Evolutionary conservation across 2,329 filamentous ascomycete species (phyloP), one percentile per base, ranked within the genome.

Genomic region (Venturia pyrina): DNA sequence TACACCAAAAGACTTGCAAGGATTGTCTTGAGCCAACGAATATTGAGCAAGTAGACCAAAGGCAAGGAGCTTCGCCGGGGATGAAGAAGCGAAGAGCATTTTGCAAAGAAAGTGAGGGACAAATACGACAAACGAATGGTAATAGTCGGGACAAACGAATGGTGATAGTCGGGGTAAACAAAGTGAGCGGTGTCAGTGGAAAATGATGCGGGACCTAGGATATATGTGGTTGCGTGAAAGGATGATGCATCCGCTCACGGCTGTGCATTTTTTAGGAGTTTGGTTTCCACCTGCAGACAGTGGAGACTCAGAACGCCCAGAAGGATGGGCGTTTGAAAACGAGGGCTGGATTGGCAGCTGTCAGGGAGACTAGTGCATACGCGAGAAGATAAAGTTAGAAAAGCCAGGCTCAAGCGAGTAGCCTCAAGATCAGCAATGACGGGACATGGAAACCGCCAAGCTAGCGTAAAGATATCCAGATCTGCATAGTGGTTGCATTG

Each of bases 1-100:
- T 21, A 78, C 73, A 63, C 76, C 76, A 64, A 71, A 77, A 13
- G 75, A 75, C 61, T 73, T 71, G 67, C 76, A 78, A 44, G 64
- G 63, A 37, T 67, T 68, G 37, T 68, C 44, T 37, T 67, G 37
- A 59, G 68, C 69, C 21, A 70, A 19, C 3, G 66, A 66, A 5
- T 63, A 59, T 7, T 66, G 66, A 32, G 62, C 66, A 41, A 67
- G 60, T 40, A 70, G 61, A 40, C 66, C 56, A n/a, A 69, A 50
- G 19, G 43, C 34, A 69, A 66, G 63, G 66, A 66, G 15, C 70
- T 19, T 62, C 28, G 67, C 61, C 32, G 62, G 61, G 24, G 59
- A 44, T 24, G 69, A 59, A 11, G 44, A 67, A 40, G 32, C 21
- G 37, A 66, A 40, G 24, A 64, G 2, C 34, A 66, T 44, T 32